Conservation (phyloP, 345 rosid genomes). For the Bretschneidera sinensis region DNA sequence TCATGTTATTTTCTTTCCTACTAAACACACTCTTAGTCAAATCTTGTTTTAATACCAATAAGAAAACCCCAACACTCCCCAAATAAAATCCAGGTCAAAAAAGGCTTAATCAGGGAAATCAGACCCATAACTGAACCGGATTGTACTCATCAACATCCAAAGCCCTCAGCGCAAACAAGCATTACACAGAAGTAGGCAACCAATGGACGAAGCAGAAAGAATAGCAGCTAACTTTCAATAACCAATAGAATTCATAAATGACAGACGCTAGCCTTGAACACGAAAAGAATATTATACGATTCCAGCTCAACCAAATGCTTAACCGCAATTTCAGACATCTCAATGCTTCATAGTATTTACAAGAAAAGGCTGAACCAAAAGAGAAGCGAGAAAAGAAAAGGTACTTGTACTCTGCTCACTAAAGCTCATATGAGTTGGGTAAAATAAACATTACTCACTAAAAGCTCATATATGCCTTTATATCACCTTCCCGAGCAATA, state of each 20-base stretch:
- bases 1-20: too few relatives aligned
- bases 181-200: too few relatives aligned
- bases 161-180: too few relatives aligned
- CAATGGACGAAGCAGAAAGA: too few relatives aligned
- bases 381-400: conserved; percentile 6
- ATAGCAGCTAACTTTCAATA: background rate
- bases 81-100: too few relatives aligned
- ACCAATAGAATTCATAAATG: background rate
- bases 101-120: too few relatives aligned
- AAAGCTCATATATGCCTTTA: conserved; percentile 3
- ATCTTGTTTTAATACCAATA: too few relatives aligned
- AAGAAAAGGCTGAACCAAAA: conserved; percentile 22
- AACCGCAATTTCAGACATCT: conserved; percentile 19
- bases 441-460: conserved; percentile 23
- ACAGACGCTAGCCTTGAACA: background rate
- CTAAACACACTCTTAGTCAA: too few relatives aligned
- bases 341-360: conserved; percentile 38
- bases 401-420: conserved; percentile 22
- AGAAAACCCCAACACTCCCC: too few relatives aligned
- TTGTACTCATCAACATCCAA: too few relatives aligned
- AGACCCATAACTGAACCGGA: too few relatives aligned
- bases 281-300: conserved; percentile 20
- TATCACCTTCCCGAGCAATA: conserved; percentile 42
- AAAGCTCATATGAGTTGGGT: conserved; percentile 20
- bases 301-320: conserved; percentile 30